Evolutionary conservation across 2,329 filamentous ascomycete species (phyloP), one percentile per base, ranked within the genome.

Genomic region (Pestalotiopsis sp.): DNA sequence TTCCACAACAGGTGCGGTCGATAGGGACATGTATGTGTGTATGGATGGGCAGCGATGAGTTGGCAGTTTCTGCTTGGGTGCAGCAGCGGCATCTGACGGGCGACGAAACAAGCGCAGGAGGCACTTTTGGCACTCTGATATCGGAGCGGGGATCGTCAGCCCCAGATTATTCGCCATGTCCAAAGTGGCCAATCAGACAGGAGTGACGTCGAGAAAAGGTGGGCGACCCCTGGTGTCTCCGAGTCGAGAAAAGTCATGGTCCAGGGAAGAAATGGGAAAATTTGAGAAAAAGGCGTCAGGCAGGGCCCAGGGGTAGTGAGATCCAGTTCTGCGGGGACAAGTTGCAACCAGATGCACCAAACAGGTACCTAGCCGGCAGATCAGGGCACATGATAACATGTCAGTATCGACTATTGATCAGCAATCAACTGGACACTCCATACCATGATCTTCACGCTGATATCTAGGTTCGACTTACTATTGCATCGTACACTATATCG

Each of bases 121-220:
- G 59, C 59, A 62, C 59, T 62, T 62, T 62, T 62, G 61, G 61
- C 61, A 66, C 52, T 66, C 64, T 66, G 64, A 66, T 66, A 66
- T 66, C 64, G 64, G 39, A 56, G 64, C 45, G 64, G 64, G 64
- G 64, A 66, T 66, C 64, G 36, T 45, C 56, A 66, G 56, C 64
- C 64, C 64, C 39, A 56, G 64, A 11, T 27, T 20, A 38, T 27
- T 59, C 52, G 52, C 23, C 27, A 66, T 60, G 36, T 25, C 11
- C 36, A 41, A n/a, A 4, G 7, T 9, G 45, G 64, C 64, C 64
- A 66, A 66, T 66, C 17, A 52, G 20, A 66, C 13, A 60, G n/a
- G 64, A 59, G 64, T 66, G 64, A 66, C 64, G 64, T 66, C 58
- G 45, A 31, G 27, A 60, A 57, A 59, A 39, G 49, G 39, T 45